Base-by-base conservation (phyloP, 257 asterid species). In the Rhazya stricta region DNA sequence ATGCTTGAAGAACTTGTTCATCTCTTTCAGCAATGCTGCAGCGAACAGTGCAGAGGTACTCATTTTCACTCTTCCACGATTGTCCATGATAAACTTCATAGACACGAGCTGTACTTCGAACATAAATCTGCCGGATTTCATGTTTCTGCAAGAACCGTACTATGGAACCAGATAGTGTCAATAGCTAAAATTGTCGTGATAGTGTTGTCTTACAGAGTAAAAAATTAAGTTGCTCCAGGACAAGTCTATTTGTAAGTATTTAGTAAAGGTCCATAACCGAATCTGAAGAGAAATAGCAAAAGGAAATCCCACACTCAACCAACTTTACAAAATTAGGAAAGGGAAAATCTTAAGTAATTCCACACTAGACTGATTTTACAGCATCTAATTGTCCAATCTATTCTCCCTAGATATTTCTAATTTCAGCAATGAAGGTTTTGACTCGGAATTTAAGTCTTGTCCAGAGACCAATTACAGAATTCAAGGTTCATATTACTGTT, bases 21-120 rank as follows among this genome's bases (percentile, higher is more conserved):
- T 84, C 94, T 82, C 96, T 86, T 71, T 83, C 94, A 71, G 98
- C 98, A 77, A 83, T 77, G 79, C 88, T 79, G 76, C 99, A 95
- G 32, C 92, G 93, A 78, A 89, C 93, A 2, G 98, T 95, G 74
- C 93, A 95, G 63, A 95, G 90, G 80, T 95, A 95, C 84, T 86
- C 93, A 76, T 78, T 83, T 75, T 76, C 80, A 71, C 88, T 76
- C 58, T 83, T 76, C 74, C 77, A 82, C 78, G 91, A 78, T 46
- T 71, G 76, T 39, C 90, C 81, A 76, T 82, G 89, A 82, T 95
- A 92, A 67, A 92, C 81, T 86, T 95, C 99, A 79, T 85, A 92
- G 60, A 87, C 86, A 67, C 98, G 97, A 62, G 98, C 97, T 73
- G 93, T 91, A 85, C 99, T 95, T 67, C 97, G 90, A 67, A 92